phyloP scores from a whole-genome alignment of 2,329 filamentous ascomycete genomes.

The Eutypella sp. region DNA sequence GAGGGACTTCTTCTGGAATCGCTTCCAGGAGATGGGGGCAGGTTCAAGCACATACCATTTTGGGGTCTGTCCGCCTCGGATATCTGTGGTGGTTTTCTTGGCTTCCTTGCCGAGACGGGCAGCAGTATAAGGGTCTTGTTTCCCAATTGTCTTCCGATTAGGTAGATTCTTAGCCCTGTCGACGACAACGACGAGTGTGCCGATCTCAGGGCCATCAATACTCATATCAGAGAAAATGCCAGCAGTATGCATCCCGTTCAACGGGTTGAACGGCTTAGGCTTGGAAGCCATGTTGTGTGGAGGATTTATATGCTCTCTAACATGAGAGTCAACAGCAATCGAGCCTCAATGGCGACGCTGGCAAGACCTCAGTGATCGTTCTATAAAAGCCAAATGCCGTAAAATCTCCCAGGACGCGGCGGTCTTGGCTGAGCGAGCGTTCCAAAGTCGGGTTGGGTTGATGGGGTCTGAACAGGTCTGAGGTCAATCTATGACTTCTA shows the following conservation, averaged over 20 bases:
- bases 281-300: constrained; percentile 44
- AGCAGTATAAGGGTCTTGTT: constrained; percentile 97
- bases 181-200: constrained; percentile 85
- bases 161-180: constrained; percentile 96
- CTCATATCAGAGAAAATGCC: constrained; percentile 94
- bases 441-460: neutral
- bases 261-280: constrained; percentile 44
- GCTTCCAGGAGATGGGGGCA: neutral
- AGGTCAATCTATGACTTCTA: no score
- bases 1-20: no score
- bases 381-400: neutral
- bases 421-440: neutral
- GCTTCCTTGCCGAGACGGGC: constrained; percentile 92
- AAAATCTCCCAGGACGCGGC: neutral
- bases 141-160: constrained; percentile 94
- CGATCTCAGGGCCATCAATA: constrained; percentile 87
- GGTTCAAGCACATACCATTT: constrained; percentile 64
- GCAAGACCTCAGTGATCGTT: no score
- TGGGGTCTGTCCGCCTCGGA: constrained; percentile 90
- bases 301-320: constrained; percentile 2
- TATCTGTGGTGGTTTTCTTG: constrained; percentile 92
- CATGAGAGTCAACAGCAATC: neutral
- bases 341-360: no score
- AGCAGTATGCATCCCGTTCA: constrained; percentile 71
- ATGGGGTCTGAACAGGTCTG: no score